These are phyloP conservation scores for Pythium oligandrum DNA, from an alignment of 352 stramenopile species.

Conservation along the genomic window DNA sequence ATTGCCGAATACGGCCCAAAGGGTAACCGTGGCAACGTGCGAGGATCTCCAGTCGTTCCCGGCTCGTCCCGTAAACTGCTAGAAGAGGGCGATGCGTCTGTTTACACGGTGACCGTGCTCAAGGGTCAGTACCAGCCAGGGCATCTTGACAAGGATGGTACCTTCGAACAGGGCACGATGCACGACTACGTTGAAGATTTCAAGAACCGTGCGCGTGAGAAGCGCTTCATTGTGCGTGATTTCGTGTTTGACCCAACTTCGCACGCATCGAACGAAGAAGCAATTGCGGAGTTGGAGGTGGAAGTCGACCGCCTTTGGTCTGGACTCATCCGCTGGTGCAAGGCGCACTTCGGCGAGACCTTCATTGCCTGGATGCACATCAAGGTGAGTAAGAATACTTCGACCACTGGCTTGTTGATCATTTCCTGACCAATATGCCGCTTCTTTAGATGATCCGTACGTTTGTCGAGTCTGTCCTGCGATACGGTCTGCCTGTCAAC, in stretches of 20 bases:
- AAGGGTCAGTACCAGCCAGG: slow-evolving; percentile 91
- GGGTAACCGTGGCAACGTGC: slow-evolving; percentile 86
- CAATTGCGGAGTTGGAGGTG: slow-evolving; percentile 77
- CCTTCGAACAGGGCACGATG: slow-evolving; percentile 89
- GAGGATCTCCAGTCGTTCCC: slow-evolving; percentile 94
- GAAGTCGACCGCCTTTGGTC: slow-evolving; percentile 94
- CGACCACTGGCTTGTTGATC: slow-evolving; percentile 3
- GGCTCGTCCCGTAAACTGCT: slow-evolving; percentile 88
- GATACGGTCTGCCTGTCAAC: slow-evolving; percentile 97
- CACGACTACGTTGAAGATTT: slow-evolving; percentile 95
- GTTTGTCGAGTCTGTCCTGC: slow-evolving; percentile 97
- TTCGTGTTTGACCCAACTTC: slow-evolving; percentile 91
- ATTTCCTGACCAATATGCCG: slow-evolving; percentile 3
- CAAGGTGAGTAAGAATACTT: slow-evolving; percentile 76
- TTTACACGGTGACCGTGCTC: slow-evolving; percentile 96
- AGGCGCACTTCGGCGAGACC: slow-evolving; percentile 97
- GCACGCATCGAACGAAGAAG: slow-evolving; percentile 86
- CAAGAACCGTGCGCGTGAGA: slow-evolving; percentile 90
- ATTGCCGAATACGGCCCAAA: slow-evolving; percentile 90
- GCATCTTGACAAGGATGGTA: slow-evolving; percentile 81
- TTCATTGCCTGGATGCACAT: slow-evolving; percentile 99
- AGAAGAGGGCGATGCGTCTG: slow-evolving; percentile 88
- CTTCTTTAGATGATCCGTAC: slow-evolving; percentile 83
- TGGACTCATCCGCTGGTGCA: slow-evolving; percentile 96
- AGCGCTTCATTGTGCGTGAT: slow-evolving; percentile 89